Percentiles rank a stretch among this genome's conserved stretches.
phyloP scores from a whole-genome alignment of 345 rosid species.

The Populus pruinosa region DNA sequence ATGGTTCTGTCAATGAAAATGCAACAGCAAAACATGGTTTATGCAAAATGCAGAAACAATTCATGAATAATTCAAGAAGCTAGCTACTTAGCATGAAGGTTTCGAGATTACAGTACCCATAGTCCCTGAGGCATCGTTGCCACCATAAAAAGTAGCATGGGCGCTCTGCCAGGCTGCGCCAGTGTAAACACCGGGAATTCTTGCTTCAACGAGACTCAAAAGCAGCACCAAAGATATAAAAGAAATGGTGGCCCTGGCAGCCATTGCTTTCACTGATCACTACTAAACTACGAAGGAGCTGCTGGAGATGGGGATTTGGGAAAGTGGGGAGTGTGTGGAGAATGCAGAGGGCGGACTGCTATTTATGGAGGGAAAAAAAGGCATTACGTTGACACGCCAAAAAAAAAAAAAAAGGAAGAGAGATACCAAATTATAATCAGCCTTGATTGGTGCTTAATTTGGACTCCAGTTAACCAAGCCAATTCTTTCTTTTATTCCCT shows the following conservation, averaged over 20 bases:
- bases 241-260: neutral
- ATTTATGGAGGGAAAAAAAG: conserved; percentile 35
- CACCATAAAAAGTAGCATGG: conserved; percentile 92
- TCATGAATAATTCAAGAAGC: neutral
- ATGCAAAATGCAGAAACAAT: neutral
- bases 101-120: conserved; percentile 49
- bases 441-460: conserved; percentile 34
- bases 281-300: neutral
- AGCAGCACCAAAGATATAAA: conserved; percentile 24
- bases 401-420: neutral
- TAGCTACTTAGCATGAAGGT: neutral
- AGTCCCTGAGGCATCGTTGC: conserved; percentile 84
- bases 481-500: neutral
- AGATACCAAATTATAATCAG: conserved; percentile 19
- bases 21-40: neutral
- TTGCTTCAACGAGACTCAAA: conserved; percentile 41
- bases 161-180: conserved; percentile 75
- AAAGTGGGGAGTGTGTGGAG: conserved; percentile 16
- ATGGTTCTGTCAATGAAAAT: neutral
- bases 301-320: neutral
- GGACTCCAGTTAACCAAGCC: conserved; percentile 9
- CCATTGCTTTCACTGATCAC: conserved; percentile 14
- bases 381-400: conserved; percentile 21
- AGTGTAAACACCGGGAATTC: conserved; percentile 65
- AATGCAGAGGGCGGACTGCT: conserved; percentile 18